Evolutionary conservation across 805 yeast genomes (phyloP).

Genomic region (Kodamaea sagamina): DNA sequence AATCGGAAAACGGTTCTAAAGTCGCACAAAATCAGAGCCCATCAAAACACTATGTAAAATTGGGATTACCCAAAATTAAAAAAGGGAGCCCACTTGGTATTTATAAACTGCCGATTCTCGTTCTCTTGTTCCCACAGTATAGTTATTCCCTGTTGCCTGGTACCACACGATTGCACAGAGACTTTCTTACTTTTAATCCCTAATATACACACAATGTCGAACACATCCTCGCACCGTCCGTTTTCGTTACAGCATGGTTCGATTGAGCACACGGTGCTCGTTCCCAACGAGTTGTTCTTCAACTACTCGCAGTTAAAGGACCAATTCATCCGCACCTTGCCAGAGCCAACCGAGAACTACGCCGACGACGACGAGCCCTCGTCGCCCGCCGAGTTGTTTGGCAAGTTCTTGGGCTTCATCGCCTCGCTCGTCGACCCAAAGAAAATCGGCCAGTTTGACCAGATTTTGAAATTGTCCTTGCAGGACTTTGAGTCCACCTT

Average conservation of each 20-base stretch:
- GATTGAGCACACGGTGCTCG: slow-evolving; percentile 83
- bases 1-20: no score
- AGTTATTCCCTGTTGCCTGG: no score
- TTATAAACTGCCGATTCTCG: slow-evolving; percentile 3
- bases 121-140: neutral
- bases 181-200: neutral
- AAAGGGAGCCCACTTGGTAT: neutral
- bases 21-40: no score
- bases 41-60: neutral
- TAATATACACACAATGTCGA: slow-evolving; percentile 13
- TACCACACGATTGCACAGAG: slow-evolving; percentile 2
- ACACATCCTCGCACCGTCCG: slow-evolving; percentile 55
- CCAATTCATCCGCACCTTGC: slow-evolving; percentile 76
- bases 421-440: slow-evolving; percentile 48
- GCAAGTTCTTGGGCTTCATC: slow-evolving; percentile 77
- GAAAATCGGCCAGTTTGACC: slow-evolving; percentile 57
- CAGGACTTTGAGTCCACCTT: slow-evolving; percentile 84
- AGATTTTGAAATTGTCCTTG: slow-evolving; percentile 68
- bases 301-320: slow-evolving; percentile 85
- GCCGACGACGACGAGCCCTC: slow-evolving; percentile 88
- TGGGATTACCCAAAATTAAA: slow-evolving; percentile 9
- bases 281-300: slow-evolving; percentile 79
- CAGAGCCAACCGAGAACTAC: slow-evolving; percentile 78
- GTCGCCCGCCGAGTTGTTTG: slow-evolving; percentile 80
- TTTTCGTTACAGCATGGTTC: slow-evolving; percentile 81